Base-by-base conservation (phyloP, 129 eudicot species). In the Tagetes erecta region DNA sequence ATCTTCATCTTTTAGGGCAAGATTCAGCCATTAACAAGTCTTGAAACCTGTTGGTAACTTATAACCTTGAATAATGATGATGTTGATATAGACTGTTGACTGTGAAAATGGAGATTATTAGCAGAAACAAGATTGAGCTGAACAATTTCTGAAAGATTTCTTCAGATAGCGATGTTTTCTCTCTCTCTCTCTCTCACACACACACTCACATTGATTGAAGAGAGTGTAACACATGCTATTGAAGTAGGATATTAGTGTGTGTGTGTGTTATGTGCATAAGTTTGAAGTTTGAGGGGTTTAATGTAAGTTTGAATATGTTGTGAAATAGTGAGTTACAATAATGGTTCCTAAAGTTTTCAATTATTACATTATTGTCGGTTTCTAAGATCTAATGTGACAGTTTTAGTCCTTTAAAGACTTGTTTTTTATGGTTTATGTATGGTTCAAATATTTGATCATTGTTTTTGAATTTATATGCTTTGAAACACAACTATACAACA, bases 1-100 rank as follows among this genome's bases (percentile, higher is more conserved):
- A 87, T 82, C 90, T 92, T 89, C 97, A 89, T 89, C 67, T 50
- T 75, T 50, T 73, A 62, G 44, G 80, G 41, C 70, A 1, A 71
- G 80, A 67, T 73, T 84, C 73, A 59, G 85, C 86, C 90, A 81
- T 84, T 33, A 46, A 68, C 12, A 46, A 27, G 27, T 52, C 35
- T 46, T 51, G 36, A 55, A 38, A 6, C 31, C 47, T 40, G 1
- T 45, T 40, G 66, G 7, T n/a, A 45, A 64, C 27, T 20, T 20
- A 20, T 20, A 20, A 20, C 27, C 27, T 20, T 20, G 27, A 20
- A 20, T 20, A 20, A 20, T 20, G n/a, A 70, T 14, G 40, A 49
- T 8, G 42, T 34, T 41, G 67, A 38, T 36, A 53, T 52, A 34
- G 66, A 34, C 66, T 4, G 66, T n/a, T 76, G 55, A 64, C 50